phyloP scores from a whole-genome alignment of 495 filamentous ascomycete genomes.

The Penicillium coffeae region DNA sequence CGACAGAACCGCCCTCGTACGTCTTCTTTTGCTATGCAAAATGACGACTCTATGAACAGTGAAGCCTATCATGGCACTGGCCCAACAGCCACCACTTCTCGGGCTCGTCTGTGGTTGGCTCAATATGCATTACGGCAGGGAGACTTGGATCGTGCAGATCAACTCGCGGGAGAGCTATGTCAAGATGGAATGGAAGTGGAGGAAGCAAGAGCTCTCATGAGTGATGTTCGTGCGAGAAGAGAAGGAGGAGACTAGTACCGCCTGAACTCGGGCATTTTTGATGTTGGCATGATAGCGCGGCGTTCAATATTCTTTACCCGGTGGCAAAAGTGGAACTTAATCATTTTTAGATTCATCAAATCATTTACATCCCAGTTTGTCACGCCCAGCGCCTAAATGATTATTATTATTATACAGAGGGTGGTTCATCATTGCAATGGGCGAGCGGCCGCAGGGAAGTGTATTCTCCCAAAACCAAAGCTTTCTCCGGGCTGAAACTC shows the following conservation, averaged over 20 bases:
- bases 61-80: constrained; percentile 56
- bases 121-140: constrained; percentile 70
- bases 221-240: constrained; percentile 79
- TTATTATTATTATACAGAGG: too few relatives aligned
- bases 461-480: constrained; percentile 25
- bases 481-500: constrained; percentile 16
- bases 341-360: neutral
- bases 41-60: constrained; percentile 45
- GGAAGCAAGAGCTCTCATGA: constrained; percentile 91
- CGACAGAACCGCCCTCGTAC: constrained; percentile 20
- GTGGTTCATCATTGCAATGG: neutral
- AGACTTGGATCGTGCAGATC: constrained; percentile 70
- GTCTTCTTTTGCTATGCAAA: constrained; percentile 42
- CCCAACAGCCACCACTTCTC: constrained; percentile 82
- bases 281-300: constrained; percentile 20
- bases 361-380: neutral
- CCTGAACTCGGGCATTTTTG: constrained; percentile 6
- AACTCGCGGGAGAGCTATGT: constrained; percentile 83
- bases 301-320: constrained; percentile 5
- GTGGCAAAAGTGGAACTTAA: neutral
- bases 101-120: constrained; percentile 92
- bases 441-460: neutral
- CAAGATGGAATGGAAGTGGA: constrained; percentile 97
- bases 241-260: constrained; percentile 41
- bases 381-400: too few relatives aligned